Evolutionary conservation across 139 green algal genomes (phyloP).

Genomic region (Gonium pectorale): DNA sequence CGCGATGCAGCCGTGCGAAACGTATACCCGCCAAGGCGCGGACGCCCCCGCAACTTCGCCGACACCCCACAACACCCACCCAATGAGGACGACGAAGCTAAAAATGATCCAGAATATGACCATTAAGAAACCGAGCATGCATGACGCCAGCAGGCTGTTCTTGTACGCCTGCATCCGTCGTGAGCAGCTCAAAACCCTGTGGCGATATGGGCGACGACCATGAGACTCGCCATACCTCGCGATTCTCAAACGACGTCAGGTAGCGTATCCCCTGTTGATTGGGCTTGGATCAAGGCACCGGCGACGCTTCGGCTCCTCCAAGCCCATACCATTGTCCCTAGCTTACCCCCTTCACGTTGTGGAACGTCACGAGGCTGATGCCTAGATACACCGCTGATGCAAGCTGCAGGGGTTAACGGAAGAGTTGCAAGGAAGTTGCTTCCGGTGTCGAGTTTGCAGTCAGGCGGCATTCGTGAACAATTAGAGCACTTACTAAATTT

Average conservation of each 20-base stretch:
- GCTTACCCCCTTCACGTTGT: conserved; percentile 3
- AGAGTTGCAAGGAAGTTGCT: neutral
- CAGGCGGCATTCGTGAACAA: no score
- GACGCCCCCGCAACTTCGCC: no score
- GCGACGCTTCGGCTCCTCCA: neutral
- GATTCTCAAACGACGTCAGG: neutral
- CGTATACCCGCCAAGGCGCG: no score
- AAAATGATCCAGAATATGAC: conserved; percentile 41
- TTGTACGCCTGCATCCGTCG: conserved; percentile 9
- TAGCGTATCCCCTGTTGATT: neutral
- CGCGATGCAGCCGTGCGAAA: no score
- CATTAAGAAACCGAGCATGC: conserved; percentile 32
- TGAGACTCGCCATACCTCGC: neutral
- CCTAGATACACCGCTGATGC: neutral
- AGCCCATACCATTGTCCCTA: neutral
- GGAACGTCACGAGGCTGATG: neutral
- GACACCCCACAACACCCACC: no score
- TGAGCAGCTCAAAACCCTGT: neutral
- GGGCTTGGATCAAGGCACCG: no score
- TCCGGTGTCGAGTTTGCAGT: no score
- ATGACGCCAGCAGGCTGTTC: neutral
- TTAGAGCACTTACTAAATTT: conserved; percentile 3
- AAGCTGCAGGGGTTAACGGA: neutral
- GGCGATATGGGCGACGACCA: neutral
- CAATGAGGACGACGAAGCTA: conserved; percentile 32